Conservation (phyloP, 345 rosid genomes). For the Salix exigua region DNA sequence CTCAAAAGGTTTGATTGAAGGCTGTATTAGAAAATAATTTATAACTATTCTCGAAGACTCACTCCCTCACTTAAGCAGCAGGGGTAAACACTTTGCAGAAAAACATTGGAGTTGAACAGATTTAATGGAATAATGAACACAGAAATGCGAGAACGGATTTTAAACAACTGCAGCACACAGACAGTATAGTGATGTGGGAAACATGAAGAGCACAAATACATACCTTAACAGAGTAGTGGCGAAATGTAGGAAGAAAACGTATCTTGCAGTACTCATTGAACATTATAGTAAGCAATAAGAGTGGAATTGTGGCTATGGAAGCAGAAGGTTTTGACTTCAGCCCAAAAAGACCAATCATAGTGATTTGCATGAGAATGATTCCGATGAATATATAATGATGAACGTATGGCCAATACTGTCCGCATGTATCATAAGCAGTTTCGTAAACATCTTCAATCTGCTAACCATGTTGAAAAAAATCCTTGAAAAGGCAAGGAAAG, state of each 20-base stretch:
- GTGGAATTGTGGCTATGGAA: conserved; percentile 70
- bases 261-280: conserved; percentile 89
- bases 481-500: not conserved
- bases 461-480: not conserved
- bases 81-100: too few species aligned
- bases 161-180: too few species aligned
- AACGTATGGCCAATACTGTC: conserved; percentile 71
- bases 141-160: too few species aligned
- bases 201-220: conserved; percentile 20
- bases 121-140: too few species aligned
- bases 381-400: conserved; percentile 67
- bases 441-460: conserved; percentile 82
- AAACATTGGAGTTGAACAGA: too few species aligned
- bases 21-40: too few species aligned
- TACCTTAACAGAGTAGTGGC: conserved; percentile 56
- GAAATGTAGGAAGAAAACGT: conserved; percentile 79
- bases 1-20: too few species aligned
- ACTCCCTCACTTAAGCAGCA: too few species aligned
- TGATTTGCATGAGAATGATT: conserved; percentile 85
- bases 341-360: conserved; percentile 87
- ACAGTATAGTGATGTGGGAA: too few species aligned
- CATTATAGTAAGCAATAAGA: conserved; percentile 55
- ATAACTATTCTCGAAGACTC: too few species aligned
- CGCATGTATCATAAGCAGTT: conserved; percentile 68
- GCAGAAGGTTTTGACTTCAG: conserved; percentile 88